Percentiles rank a stretch among this genome's conserved stretches.
Conservation (phyloP, 805 yeast genomes). For the Metschnikowia continentalis region DNA sequence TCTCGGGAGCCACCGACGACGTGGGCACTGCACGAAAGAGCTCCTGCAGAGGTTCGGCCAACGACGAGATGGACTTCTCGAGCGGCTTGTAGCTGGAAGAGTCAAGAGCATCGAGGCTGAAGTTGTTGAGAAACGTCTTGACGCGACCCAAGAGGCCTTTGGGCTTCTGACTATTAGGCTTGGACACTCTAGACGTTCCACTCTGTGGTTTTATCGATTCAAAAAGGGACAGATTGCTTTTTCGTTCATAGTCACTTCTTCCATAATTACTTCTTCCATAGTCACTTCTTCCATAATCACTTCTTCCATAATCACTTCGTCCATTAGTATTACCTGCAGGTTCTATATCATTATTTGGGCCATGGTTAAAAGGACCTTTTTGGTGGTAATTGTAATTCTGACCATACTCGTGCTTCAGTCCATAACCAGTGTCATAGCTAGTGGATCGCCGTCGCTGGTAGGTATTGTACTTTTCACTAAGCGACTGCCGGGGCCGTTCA, state of each 20-base stretch:
- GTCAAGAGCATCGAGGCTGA: background rate
- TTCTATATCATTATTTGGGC: too few relatives aligned
- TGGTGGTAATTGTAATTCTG: background rate
- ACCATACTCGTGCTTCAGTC: too few relatives aligned
- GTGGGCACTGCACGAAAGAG: background rate
- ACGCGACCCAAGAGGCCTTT: background rate
- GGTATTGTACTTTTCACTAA: background rate
- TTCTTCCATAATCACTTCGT: too few relatives aligned
- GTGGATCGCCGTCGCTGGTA: background rate
- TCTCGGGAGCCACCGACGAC: background rate
- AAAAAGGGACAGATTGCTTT: too few relatives aligned
- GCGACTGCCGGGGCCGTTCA: background rate
- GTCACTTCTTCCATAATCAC: too few relatives aligned
- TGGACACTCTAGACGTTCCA: background rate
- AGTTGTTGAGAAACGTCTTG: background rate
- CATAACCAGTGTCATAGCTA: background rate
- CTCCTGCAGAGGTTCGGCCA: background rate
- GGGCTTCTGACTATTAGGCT: background rate
- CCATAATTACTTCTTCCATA: too few relatives aligned
- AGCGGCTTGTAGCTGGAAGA: conserved; percentile 1
- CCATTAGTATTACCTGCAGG: too few relatives aligned
- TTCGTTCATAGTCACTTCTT: too few relatives aligned
- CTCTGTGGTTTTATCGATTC: background rate
- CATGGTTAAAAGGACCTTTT: background rate
- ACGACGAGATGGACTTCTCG: background rate